A percentile compares a stretch with the other conserved stretches of the same genome.
Conservation (phyloP, 228 moss, liverwort and hornwort genomes). For the Sphagnum fallax region DNA sequence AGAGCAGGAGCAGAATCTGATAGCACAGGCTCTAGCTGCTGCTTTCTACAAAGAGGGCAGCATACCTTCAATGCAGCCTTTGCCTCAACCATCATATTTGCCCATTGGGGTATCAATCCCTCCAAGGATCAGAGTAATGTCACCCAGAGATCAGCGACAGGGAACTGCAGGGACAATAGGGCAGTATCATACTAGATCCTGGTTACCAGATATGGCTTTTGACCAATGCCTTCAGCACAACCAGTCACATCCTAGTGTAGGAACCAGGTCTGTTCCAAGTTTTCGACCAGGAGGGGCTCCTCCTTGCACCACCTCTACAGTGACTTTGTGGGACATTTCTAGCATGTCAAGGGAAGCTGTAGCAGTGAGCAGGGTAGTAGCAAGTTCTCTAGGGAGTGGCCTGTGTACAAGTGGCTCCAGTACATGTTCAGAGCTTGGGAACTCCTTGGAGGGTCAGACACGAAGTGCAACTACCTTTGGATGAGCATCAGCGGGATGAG, state of each 20-base stretch:
- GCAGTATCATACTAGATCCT: slow-evolving; percentile 58
- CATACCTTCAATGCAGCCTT: not conserved
- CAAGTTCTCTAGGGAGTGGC: slow-evolving; percentile 17
- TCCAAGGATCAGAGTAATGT: slow-evolving; percentile 52
- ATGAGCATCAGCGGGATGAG: slow-evolving; percentile 88
- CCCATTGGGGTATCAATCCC: slow-evolving; percentile 29
- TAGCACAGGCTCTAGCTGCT: slow-evolving; percentile 78
- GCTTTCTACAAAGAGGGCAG: slow-evolving; percentile 55
- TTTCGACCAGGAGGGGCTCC: slow-evolving; percentile 22
- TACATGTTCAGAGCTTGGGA: slow-evolving; percentile 45
- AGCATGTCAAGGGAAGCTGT: slow-evolving; percentile 30
- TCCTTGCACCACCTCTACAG: slow-evolving; percentile 40
- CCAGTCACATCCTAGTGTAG: slow-evolving; percentile 23
- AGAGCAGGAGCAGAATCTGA: slow-evolving; percentile 97
- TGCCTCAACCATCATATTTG: slow-evolving; percentile 31
- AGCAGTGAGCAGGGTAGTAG: slow-evolving; percentile 67
- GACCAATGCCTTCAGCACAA: slow-evolving; percentile 65
- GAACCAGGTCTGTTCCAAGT: slow-evolving; percentile 11
- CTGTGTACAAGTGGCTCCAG: slow-evolving; percentile 27
- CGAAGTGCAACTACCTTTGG: slow-evolving; percentile 58
- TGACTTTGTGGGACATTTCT: slow-evolving; percentile 25
- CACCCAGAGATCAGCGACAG: slow-evolving; percentile 69
- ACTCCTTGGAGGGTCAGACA: slow-evolving; percentile 51
- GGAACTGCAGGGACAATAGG: slow-evolving; percentile 28
- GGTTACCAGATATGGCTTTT: slow-evolving; percentile 58